phyloP scores from a whole-genome alignment of 345 rosid genomes.

The Salix viminalis region DNA sequence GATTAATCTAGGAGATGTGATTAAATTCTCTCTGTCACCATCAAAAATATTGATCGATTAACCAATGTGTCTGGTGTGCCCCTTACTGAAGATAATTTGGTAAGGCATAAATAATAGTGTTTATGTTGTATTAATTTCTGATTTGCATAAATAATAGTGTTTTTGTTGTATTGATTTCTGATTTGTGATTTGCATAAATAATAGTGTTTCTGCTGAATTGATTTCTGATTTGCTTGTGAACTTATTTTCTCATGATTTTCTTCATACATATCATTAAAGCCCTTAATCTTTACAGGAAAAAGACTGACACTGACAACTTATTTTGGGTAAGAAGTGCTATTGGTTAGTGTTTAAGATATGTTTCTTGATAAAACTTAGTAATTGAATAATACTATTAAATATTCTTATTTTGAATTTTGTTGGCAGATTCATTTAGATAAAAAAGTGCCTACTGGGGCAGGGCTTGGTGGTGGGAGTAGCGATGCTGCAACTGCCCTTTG shows the following conservation, averaged over 20 bases:
- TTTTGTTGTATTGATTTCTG: neutral
- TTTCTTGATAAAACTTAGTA: neutral
- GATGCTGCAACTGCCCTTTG: slow-evolving; percentile 98
- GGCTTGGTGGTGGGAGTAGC: slow-evolving; percentile 97
- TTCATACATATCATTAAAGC: slow-evolving; percentile 85
- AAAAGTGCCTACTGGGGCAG: slow-evolving; percentile 89
- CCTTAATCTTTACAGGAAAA: slow-evolving; percentile 79
- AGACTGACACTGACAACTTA: slow-evolving; percentile 68
- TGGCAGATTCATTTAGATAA: slow-evolving; percentile 85
- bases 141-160: neutral
- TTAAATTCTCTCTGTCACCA: slow-evolving; percentile 89
- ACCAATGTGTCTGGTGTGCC: slow-evolving; percentile 85
- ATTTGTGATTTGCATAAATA: neutral
- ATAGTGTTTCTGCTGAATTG: neutral
- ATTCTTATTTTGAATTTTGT: slow-evolving; percentile 9
- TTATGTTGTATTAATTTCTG: neutral
- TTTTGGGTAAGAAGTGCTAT: slow-evolving; percentile 62
- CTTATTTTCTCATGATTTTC: neutral
- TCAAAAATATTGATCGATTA: slow-evolving; percentile 62
- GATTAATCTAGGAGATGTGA: slow-evolving; percentile 77
- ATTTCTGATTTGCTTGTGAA: neutral
- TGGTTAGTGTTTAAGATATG: neutral
- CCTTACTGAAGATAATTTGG: slow-evolving; percentile 74
- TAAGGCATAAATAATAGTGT: slow-evolving; percentile 11
- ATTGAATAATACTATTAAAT: neutral